These are phyloP conservation scores for Phytophthora nicotianae DNA, from an alignment of 352 stramenopile genomes.

Conservation along the genomic window DNA sequence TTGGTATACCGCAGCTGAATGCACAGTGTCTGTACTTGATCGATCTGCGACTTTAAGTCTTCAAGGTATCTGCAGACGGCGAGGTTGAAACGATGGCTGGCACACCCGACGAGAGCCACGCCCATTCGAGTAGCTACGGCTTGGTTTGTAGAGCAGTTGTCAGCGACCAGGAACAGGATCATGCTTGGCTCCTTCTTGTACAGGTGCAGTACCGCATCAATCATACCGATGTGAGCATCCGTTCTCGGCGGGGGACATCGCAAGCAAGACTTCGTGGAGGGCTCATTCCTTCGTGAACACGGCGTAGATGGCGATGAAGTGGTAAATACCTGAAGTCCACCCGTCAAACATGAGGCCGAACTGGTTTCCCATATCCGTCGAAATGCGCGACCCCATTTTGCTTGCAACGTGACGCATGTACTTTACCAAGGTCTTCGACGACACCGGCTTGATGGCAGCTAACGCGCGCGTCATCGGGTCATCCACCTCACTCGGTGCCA, in stretches of 20 bases:
- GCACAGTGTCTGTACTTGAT: no score
- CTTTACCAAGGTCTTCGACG: background rate
- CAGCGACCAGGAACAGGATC: background rate
- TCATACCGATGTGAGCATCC: constrained; percentile 10
- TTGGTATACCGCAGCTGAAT: background rate
- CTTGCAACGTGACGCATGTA: background rate
- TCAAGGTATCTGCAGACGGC: no score
- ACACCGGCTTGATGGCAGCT: background rate
- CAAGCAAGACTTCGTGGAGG: background rate
- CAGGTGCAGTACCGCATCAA: background rate
- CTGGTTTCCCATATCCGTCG: background rate
- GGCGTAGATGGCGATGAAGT: background rate
- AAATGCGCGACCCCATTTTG: background rate
- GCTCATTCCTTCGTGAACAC: background rate
- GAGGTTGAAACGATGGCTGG: no score
- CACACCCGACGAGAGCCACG: background rate
- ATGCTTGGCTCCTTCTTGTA: background rate
- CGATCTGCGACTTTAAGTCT: no score
- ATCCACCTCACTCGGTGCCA: background rate
- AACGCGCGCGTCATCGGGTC: background rate
- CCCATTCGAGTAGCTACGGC: background rate
- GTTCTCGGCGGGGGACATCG: background rate
- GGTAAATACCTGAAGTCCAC: background rate
- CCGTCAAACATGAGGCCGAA: constrained; percentile 13
- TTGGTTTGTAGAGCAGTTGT: background rate